A percentile compares a stretch with the other conserved stretches of the same genome.
phyloP scores from a whole-genome alignment of 129 eudicot genomes.

The Flaveria brownii region DNA sequence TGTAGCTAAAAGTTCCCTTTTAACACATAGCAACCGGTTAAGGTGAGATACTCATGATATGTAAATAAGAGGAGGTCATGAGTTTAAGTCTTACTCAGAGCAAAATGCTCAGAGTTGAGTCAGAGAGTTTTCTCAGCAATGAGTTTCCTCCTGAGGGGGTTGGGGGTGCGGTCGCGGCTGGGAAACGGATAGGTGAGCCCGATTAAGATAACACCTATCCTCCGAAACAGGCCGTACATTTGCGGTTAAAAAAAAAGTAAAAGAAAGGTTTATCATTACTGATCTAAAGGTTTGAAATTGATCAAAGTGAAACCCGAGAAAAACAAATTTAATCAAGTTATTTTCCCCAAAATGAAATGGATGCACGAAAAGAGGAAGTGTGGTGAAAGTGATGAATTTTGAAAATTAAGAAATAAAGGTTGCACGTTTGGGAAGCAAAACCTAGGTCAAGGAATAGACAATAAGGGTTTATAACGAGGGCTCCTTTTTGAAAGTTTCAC shows the following conservation, averaged over 20 bases:
- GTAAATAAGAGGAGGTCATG: too few species aligned
- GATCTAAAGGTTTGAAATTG: slow-evolving; percentile 18
- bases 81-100: too few species aligned
- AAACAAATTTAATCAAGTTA: slow-evolving; percentile 1
- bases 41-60: too few species aligned
- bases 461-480: slow-evolving; percentile 73
- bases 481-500: slow-evolving; percentile 44
- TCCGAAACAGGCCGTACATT: too few species aligned
- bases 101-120: too few species aligned
- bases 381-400: slow-evolving; percentile 16
- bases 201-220: too few species aligned
- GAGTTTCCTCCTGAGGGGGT: too few species aligned
- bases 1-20: too few species aligned
- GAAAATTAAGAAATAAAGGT: slow-evolving; percentile 39
- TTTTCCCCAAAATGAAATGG: neutral
- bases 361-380: slow-evolving; percentile 13
- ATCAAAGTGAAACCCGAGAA: slow-evolving; percentile 8
- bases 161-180: too few species aligned
- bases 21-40: too few species aligned
- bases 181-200: too few species aligned
- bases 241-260: neutral
- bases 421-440: slow-evolving; percentile 88
- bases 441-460: slow-evolving; percentile 86
- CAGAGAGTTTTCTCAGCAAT: too few species aligned
- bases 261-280: neutral